Evolutionary conservation across 345 rosid genomes (phyloP), one percentile per base, ranked within the genome.

Genomic region (Salix arbutifolia): DNA sequence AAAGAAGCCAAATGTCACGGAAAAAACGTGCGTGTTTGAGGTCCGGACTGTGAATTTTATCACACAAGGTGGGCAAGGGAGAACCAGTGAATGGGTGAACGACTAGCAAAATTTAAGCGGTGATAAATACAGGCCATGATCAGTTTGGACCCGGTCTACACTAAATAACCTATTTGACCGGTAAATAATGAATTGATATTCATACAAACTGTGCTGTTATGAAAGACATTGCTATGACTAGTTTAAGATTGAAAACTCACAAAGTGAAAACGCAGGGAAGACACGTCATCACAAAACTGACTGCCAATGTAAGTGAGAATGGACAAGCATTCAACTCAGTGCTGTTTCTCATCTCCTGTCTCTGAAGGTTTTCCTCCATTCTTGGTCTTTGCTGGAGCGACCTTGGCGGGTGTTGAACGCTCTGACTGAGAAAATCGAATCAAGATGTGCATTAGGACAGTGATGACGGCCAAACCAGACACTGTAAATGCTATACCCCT

Each of bases 301-400:
- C 53, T 12, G 23, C 25, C 8, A 26, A 67, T 28, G 50, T 28
- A 17, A 53, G 4, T 23, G 53, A 64, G 58, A 48, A 31, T 67
- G 62, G 77, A 26, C 1, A 52, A 69, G 37, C 65, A 80, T 40
- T 48, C 53, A 38, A 66, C 68, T 84, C 81, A 86, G 67, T 77
- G 77, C 69, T 83, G 80, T 66, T 92, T 87, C 79, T 76, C 82
- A 52, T 6, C 48, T 83, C 67, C 78, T 21, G 70, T 73, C 75
- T 82, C 78, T 7, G 85, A 76, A 61, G 79, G 37, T 68, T 65
- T 84, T 10, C 77, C 76, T n/a, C 53, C 64, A 17, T 73, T 81
- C 70, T 82, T 91, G 75, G 87, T 83, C 79, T 89, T 90, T 21
- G 89, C 83, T 31, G 93, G 96, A 25, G 86, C 87, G 19, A 90